Evolutionary conservation across 305 asterid genomes (phyloP).

Genomic region (Fraxinus sp.): DNA sequence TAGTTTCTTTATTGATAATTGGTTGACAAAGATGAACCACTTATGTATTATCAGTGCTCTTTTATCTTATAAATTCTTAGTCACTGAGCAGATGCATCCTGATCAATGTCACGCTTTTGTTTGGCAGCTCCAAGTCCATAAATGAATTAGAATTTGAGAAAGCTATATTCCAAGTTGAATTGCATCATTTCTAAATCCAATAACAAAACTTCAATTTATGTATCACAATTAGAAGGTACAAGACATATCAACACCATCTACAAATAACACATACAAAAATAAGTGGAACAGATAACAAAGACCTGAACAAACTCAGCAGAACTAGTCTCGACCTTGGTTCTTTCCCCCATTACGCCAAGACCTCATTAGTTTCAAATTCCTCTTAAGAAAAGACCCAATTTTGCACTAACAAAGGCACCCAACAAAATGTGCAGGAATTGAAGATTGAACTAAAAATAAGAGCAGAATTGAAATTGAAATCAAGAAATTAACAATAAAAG

Average conservation of each 20-base stretch:
- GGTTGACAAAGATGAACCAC: neutral
- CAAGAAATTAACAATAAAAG: neutral
- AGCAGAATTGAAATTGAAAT: neutral
- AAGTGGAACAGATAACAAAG: neutral
- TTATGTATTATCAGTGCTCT: neutral
- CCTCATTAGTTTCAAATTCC: neutral
- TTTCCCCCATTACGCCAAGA: neutral
- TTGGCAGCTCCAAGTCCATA: conserved; percentile 14
- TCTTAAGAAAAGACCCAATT: neutral
- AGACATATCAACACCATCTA: neutral
- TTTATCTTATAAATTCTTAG: conserved; percentile 5
- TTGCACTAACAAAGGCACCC: conserved; percentile 3
- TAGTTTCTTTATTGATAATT: neutral
- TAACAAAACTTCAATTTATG: neutral
- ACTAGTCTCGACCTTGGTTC: neutral
- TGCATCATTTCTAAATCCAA: neutral
- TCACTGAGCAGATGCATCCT: neutral
- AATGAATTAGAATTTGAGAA: neutral
- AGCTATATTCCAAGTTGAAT: neutral
- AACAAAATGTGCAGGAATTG: neutral
- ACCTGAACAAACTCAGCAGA: neutral
- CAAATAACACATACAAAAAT: neutral
- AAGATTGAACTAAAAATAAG: neutral
- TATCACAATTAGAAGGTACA: neutral
- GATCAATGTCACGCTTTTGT: neutral